A percentile compares a stretch with the other conserved stretches of the same genome.
Evolutionary conservation across 202 grass and related monocot genomes (phyloP).

Genomic region (Hordeum pubiflorum): DNA sequence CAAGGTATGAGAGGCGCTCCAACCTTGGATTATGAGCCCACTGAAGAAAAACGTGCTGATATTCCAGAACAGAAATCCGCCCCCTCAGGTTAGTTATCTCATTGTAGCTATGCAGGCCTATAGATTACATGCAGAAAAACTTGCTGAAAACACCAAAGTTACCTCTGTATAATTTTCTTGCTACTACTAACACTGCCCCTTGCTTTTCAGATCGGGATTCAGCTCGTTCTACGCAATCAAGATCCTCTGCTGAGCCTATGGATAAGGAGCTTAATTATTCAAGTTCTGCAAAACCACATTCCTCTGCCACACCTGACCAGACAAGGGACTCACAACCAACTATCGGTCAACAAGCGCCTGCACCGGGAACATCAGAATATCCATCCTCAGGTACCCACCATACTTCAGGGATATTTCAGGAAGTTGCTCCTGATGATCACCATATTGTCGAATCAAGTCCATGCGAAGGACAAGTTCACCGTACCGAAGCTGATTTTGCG

Average conservation of each 20-base stretch:
- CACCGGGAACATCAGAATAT: conserved; percentile 1
- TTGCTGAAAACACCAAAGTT: background rate
- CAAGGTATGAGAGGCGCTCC: background rate
- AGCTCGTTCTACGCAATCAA: background rate
- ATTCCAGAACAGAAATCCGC: background rate
- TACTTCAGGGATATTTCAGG: background rate
- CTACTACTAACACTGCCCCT: background rate
- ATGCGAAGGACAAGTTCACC: background rate
- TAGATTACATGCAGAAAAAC: background rate
- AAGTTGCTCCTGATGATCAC: conserved; percentile 14
- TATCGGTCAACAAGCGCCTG: background rate
- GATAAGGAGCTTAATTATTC: background rate
- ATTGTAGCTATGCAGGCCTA: background rate
- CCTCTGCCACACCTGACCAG: background rate
- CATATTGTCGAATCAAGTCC: background rate
- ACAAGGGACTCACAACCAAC: background rate
- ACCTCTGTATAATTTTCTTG: background rate
- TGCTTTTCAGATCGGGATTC: conserved; percentile 24
- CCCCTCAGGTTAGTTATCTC: conserved; percentile 11
- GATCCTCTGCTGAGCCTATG: conserved; percentile 10
- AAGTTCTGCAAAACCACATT: background rate
- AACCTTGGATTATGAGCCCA: background rate
- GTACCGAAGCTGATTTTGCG: background rate
- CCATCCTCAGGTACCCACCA: background rate
- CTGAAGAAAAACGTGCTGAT: conserved; percentile 7